Evolutionary conservation across 2,329 filamentous ascomycete species (phyloP).

Genomic region (Monosporascus sp.): DNA sequence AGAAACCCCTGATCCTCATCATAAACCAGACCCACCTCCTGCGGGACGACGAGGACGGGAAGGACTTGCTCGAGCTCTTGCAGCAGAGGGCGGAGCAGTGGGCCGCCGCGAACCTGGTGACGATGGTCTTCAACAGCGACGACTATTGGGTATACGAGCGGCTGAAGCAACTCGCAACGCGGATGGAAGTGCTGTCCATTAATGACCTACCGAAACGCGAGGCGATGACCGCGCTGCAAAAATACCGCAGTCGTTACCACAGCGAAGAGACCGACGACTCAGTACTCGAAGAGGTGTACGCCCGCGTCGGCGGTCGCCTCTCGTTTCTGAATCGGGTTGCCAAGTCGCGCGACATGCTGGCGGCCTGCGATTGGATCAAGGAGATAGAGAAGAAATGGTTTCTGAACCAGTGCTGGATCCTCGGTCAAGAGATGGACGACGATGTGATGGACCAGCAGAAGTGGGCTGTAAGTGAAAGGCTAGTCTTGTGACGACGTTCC

Average conservation of each 20-base stretch:
- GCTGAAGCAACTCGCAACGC: slow-evolving; percentile 83
- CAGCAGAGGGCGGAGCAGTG: slow-evolving; percentile 95
- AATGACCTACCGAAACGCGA: slow-evolving; percentile 74
- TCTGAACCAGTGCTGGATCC: slow-evolving; percentile 72
- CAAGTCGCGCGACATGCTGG: slow-evolving; percentile 75
- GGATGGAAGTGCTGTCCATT: slow-evolving; percentile 90
- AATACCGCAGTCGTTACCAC: slow-evolving; percentile 78
- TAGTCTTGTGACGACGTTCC: slow-evolving; percentile 2
- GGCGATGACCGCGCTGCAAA: slow-evolving; percentile 70
- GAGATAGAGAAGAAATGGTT: slow-evolving; percentile 73
- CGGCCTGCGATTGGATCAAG: slow-evolving; percentile 68
- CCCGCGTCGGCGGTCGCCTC: slow-evolving; percentile 79
- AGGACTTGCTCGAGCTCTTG: slow-evolving; percentile 85
- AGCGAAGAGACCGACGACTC: slow-evolving; percentile 50
- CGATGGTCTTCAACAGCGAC: slow-evolving; percentile 90
- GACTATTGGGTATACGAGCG: slow-evolving; percentile 99
- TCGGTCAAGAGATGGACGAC: slow-evolving; percentile 79
- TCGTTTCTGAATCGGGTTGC: slow-evolving; percentile 87
- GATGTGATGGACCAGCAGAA: slow-evolving; percentile 99
- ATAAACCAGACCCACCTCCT: slow-evolving; percentile 92
- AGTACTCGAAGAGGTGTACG: slow-evolving; percentile 72
- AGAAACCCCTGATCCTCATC: slow-evolving; percentile 78
- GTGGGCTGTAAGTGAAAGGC: slow-evolving; percentile 63
- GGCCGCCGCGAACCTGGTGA: slow-evolving; percentile 87
- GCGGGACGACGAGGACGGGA: slow-evolving; percentile 87